Evolutionary conservation across 495 filamentous ascomycete genomes (phyloP).

Genomic region (Xylaria bambusicola): DNA sequence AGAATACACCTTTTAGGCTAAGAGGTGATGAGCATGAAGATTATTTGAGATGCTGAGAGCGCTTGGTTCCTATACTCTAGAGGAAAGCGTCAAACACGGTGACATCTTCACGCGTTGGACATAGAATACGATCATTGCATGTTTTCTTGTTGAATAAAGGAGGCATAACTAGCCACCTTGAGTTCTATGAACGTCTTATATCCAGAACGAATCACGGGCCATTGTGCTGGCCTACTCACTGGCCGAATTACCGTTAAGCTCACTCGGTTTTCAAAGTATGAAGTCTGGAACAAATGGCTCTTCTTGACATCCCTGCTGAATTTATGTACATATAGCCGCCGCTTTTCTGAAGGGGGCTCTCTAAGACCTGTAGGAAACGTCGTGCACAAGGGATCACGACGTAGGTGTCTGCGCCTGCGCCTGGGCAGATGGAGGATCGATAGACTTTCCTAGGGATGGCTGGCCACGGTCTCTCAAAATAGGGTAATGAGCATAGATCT

Average conservation of each 20-base stretch:
- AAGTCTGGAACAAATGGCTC: constrained; percentile 4
- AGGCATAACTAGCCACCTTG: too few relatives aligned
- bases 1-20: too few relatives aligned
- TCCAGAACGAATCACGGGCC: too few relatives aligned
- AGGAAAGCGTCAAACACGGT: too few relatives aligned
- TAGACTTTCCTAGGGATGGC: constrained; percentile 36
- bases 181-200: too few relatives aligned
- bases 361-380: constrained; percentile 14
- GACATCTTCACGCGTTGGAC: too few relatives aligned
- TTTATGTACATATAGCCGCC: constrained; percentile 18
- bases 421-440: constrained; percentile 36
- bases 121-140: too few relatives aligned
- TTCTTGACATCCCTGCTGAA: constrained; percentile 1
- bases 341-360: neutral
- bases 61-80: too few relatives aligned
- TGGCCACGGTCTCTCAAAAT: constrained; percentile 40
- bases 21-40: too few relatives aligned
- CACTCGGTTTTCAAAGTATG: neutral
- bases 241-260: neutral
- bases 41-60: too few relatives aligned
- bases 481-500: constrained; percentile 67
- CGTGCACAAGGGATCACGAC: constrained; percentile 21
- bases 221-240: neutral
- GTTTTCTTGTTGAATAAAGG: too few relatives aligned
- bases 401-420: constrained; percentile 27